phyloP scores from a whole-genome alignment of 31 red algal genomes.

The Asparagopsis taxiformis region DNA sequence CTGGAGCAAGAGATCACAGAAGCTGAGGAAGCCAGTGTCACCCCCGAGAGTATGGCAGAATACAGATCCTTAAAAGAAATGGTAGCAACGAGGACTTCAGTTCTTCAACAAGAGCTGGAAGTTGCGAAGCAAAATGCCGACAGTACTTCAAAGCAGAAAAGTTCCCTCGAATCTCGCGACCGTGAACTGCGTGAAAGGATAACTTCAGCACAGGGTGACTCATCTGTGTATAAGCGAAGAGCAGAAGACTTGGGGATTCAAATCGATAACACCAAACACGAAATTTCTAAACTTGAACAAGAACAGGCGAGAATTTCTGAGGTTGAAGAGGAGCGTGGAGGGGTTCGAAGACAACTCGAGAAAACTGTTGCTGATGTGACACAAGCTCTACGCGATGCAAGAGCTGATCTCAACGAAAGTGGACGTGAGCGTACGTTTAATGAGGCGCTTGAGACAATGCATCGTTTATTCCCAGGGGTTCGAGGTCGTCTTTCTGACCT shows the following conservation, averaged over 20 bases:
- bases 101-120: conserved; percentile 67
- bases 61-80: conserved; percentile 72
- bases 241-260: conserved; percentile 23
- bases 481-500: conserved; percentile 90
- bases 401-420: conserved; percentile 68
- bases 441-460: conserved; percentile 76
- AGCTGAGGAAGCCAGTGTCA: conserved; percentile 65
- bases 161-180: conserved; percentile 35
- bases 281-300: conserved; percentile 9
- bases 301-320: conserved; percentile 35
- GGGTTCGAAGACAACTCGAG: conserved; percentile 35
- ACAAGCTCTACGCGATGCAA: conserved; percentile 78
- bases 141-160: conserved; percentile 36
- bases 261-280: conserved; percentile 23
- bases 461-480: conserved; percentile 88
- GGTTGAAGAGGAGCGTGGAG: conserved; percentile 18
- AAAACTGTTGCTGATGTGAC: conserved; percentile 34
- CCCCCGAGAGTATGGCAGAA: conserved; percentile 64
- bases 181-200: conserved; percentile 28
- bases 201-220: conserved; percentile 24
- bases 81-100: conserved; percentile 65
- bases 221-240: conserved; percentile 18
- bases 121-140: conserved; percentile 42
- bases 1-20: conserved; percentile 60
- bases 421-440: conserved; percentile 51